These are phyloP conservation scores for Populus deltoides DNA, from an alignment of 345 rosid genomes.

Conservation along the genomic window DNA sequence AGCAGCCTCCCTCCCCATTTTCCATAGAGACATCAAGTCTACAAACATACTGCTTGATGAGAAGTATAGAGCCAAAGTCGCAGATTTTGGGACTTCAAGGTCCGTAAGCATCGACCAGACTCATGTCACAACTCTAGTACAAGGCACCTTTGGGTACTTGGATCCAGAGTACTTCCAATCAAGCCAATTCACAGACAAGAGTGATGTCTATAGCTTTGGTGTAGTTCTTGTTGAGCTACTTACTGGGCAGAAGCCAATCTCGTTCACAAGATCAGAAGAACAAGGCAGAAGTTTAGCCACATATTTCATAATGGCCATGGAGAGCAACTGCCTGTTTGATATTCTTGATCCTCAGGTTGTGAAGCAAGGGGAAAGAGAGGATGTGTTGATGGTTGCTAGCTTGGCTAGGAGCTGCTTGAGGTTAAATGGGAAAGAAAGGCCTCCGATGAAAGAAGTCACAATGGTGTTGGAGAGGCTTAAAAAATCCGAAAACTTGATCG, in stretches of 20 bases:
- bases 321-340: neutral
- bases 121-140: neutral
- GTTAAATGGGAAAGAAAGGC: conserved; percentile 2
- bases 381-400: neutral
- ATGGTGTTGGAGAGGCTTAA: conserved; percentile 1
- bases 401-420: conserved; percentile 1
- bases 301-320: neutral
- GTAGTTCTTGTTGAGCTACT: too few relatives aligned
- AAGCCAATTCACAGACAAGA: neutral
- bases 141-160: neutral
- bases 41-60: too few relatives aligned
- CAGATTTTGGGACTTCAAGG: neutral
- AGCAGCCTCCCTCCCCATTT: too few relatives aligned
- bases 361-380: neutral
- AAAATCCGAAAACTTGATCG: neutral
- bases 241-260: neutral
- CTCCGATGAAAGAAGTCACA: conserved; percentile 4
- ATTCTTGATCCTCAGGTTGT: neutral
- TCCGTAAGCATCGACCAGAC: neutral
- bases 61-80: neutral
- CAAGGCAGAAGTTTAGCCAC: neutral
- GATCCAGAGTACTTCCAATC: neutral
- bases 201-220: neutral
- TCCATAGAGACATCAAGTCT: too few relatives aligned
- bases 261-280: neutral